These are phyloP conservation scores for Solanum hybrid DNA, from an alignment of 305 asterid species.

Conservation along the genomic window DNA sequence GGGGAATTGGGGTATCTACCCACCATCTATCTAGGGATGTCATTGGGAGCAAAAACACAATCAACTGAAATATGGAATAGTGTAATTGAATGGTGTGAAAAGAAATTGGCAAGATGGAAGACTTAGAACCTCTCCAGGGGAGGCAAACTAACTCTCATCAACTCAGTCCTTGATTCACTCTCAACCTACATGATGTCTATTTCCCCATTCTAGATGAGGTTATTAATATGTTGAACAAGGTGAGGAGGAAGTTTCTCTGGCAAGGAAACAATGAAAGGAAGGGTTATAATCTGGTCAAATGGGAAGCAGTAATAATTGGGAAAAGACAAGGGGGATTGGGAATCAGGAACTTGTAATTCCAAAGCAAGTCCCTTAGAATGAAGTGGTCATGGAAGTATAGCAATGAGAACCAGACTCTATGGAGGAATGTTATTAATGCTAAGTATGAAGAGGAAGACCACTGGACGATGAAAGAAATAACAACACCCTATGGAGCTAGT, in stretches of 20 bases:
- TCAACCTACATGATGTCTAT: not conserved
- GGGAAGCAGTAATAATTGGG: not conserved
- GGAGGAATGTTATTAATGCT: not conserved
- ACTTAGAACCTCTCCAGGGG: not conserved
- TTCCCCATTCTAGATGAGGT: not conserved
- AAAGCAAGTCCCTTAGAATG: not conserved
- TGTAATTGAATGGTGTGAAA: not conserved
- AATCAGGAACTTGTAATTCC: not conserved
- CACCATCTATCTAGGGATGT: not conserved
- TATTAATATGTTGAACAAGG: not conserved
- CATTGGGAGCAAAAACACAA: not conserved
- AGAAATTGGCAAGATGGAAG: not conserved
- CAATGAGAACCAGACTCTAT: not conserved
- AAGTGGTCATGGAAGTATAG: not conserved
- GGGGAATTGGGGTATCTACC: not conserved
- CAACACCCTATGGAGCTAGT: not conserved
- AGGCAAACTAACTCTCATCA: not conserved
- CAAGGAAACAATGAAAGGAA: not conserved
- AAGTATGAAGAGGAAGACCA: not conserved
- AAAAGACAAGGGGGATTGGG: not conserved
- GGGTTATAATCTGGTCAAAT: not conserved
- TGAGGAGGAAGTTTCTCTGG: not conserved
- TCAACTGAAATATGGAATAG: not conserved
- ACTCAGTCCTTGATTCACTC: not conserved
- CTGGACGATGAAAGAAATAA: not conserved